phyloP scores from a whole-genome alignment of 805 yeast species.

The Ogataea nakhonphanomensis region DNA sequence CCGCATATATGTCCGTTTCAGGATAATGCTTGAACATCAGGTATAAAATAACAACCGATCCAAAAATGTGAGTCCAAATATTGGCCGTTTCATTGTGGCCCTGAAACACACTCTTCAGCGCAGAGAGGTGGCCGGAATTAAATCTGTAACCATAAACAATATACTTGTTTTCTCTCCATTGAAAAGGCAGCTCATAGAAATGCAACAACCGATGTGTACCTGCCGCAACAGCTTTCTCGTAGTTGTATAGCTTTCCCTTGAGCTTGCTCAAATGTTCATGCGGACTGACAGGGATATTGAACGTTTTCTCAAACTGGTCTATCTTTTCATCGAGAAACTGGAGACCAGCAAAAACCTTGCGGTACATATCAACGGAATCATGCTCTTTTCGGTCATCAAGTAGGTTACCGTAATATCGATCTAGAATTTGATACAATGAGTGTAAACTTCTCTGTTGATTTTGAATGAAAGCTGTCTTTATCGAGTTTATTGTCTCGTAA shows the following conservation, averaged over 20 bases:
- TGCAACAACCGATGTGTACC: conserved; percentile 55
- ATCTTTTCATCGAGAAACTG: conserved; percentile 40
- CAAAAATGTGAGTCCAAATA: conserved; percentile 88
- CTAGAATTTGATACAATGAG: conserved; percentile 29
- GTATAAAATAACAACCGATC: conserved; percentile 56
- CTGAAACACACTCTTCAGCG: conserved; percentile 56
- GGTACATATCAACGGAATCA: conserved; percentile 24
- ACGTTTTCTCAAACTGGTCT: conserved; percentile 35
- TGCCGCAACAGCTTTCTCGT: conserved; percentile 41
- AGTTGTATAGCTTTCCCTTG: conserved; percentile 41
- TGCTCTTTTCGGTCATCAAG: conserved; percentile 4
- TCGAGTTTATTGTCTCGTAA: conserved; percentile 22
- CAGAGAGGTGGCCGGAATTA: conserved; percentile 56
- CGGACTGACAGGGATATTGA: conserved; percentile 30
- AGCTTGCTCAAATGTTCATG: conserved; percentile 27
- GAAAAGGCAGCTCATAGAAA: conserved; percentile 83
- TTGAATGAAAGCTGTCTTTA: conserved; percentile 21
- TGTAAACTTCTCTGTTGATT: conserved; percentile 27
- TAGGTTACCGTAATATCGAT: conserved; percentile 28
- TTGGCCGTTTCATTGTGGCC: conserved; percentile 87
- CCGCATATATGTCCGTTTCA: conserved; percentile 44
- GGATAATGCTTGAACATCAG: conserved; percentile 65
- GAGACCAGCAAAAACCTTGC: conserved; percentile 34
- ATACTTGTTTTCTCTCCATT: conserved; percentile 90
- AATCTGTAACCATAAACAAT: conserved; percentile 85